Evolutionary conservation across 1,139 yeast species (phyloP), one percentile per base, ranked within the genome.

Genomic region (Wickerhamomyces sp.): DNA sequence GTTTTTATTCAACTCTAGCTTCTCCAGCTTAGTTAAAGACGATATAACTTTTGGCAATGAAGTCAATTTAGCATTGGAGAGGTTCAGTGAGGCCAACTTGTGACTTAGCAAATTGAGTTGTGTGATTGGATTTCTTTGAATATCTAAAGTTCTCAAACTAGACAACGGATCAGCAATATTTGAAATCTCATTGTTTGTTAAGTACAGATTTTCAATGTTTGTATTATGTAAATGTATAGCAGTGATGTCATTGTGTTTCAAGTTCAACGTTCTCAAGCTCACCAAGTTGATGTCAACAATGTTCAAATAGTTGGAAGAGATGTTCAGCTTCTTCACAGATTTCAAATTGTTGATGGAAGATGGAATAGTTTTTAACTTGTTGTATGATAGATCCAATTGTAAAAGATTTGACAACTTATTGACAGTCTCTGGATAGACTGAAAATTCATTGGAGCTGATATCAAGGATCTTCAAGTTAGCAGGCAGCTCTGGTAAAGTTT

Each of bases 351-450:
- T 77, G 36, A 89, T 76, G 6, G 81, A 73, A 18, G 23, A n/a
- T 67, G 71, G 0, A 96, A 94, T 4, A 91, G 58, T 4, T 52
- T 74, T 67, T 42, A 93, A 75, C 49, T 80, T 80, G 63, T 93
- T 93, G 64, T 89, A 91, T 0, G 96, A 88, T 43, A 93, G 63
- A 60, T 91, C 96, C 51, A 93, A 70, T 47, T 84, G 86, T 40
- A 72, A 68, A 49, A 93, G 72, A 44, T 78, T 75, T 0, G 72
- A 62, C 54, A 93, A 71, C 27, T 76, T 73, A 58, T 81, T 81
- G n/a, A 90, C 66, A 7, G 84, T 77, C 43, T 78, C 81, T 0
- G 96, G 96, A 53, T 87, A 83, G 8, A 62, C 63, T 37, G 75
- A 74, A 57, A 93, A 78, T 51, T 81, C 79, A 62, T 94, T 94